Conservation (phyloP, 2,329 filamentous ascomycete genomes). For the Diplodia mutila region DNA sequence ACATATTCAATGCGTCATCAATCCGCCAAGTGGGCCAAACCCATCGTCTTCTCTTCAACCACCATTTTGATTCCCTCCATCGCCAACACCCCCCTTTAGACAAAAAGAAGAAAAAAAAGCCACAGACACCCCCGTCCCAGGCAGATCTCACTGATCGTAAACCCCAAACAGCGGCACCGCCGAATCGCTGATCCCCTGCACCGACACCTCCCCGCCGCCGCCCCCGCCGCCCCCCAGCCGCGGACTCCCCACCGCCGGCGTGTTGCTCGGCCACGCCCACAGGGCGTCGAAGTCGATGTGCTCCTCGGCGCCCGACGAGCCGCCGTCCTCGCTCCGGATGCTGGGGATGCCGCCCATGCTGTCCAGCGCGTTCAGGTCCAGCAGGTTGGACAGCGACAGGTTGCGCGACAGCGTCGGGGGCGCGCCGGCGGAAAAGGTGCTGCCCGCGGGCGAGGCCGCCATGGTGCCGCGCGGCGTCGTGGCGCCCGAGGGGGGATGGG, state of each 20-base stretch:
- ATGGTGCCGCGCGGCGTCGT: slow-evolving; percentile 30
- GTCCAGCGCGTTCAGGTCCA: slow-evolving; percentile 44
- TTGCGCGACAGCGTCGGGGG: slow-evolving; percentile 3
- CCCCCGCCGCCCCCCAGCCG: slow-evolving; percentile 9
- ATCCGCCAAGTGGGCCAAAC: too few species aligned
- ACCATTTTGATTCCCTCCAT: too few species aligned
- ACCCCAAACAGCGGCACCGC: slow-evolving; percentile 42
- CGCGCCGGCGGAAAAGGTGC: background rate
- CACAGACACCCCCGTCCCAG: too few species aligned
- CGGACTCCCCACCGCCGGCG: slow-evolving; percentile 39
- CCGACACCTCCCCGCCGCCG: slow-evolving; percentile 22
- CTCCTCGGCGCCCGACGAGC: slow-evolving; percentile 39
- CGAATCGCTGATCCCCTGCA: slow-evolving; percentile 37
- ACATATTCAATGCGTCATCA: too few species aligned
- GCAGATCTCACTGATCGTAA: slow-evolving; percentile 18
- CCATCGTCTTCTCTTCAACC: too few species aligned
- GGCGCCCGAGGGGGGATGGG: slow-evolving; percentile 17
- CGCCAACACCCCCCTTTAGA: too few species aligned
- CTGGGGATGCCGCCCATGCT: slow-evolving; percentile 30
- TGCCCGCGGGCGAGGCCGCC: slow-evolving; percentile 32
- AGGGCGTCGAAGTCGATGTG: slow-evolving; percentile 48
- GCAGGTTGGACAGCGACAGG: slow-evolving; percentile 40
- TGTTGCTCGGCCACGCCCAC: slow-evolving; percentile 46
- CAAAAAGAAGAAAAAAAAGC: too few species aligned
- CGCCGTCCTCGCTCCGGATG: slow-evolving; percentile 36